A percentile compares a stretch with the other conserved stretches of the same genome.
These are phyloP conservation scores for Penicillium angulare DNA, from an alignment of 495 filamentous ascomycete genomes.

Conservation along the genomic window DNA sequence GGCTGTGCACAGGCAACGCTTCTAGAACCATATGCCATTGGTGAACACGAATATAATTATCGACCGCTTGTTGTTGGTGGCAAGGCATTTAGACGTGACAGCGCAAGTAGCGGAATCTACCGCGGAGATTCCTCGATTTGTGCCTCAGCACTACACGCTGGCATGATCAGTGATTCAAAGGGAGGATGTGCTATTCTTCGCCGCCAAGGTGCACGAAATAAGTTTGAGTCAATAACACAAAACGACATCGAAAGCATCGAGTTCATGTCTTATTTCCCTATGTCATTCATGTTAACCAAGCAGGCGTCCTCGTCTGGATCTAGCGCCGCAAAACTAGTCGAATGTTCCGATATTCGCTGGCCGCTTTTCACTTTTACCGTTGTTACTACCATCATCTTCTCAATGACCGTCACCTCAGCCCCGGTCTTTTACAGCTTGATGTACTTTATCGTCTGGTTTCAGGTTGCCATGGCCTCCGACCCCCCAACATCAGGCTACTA, in stretches of 20 bases:
- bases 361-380: constrained; percentile 63
- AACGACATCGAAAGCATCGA: constrained; percentile 64
- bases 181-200: constrained; percentile 74
- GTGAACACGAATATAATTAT: constrained; percentile 64
- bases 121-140: constrained; percentile 79
- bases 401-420: constrained; percentile 63
- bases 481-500: constrained; percentile 54
- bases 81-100: constrained; percentile 41
- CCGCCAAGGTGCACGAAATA: constrained; percentile 56
- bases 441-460: constrained; percentile 70
- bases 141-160: constrained; percentile 70
- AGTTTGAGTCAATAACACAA: constrained; percentile 49
- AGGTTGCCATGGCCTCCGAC: constrained; percentile 73
- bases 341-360: constrained; percentile 69
- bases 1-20: constrained; percentile 61
- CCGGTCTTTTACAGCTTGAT: constrained; percentile 62
- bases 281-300: constrained; percentile 59
- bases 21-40: constrained; percentile 69
- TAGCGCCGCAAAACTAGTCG: constrained; percentile 11
- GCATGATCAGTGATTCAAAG: constrained; percentile 57
- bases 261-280: constrained; percentile 69
- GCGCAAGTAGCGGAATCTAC: constrained; percentile 51
- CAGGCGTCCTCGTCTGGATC: constrained; percentile 18
- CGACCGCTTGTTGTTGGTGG: constrained; percentile 68
- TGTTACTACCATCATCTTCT: constrained; percentile 60